Conservation (phyloP, 2,329 filamentous ascomycete genomes). For the Magnaporthales sp. region DNA sequence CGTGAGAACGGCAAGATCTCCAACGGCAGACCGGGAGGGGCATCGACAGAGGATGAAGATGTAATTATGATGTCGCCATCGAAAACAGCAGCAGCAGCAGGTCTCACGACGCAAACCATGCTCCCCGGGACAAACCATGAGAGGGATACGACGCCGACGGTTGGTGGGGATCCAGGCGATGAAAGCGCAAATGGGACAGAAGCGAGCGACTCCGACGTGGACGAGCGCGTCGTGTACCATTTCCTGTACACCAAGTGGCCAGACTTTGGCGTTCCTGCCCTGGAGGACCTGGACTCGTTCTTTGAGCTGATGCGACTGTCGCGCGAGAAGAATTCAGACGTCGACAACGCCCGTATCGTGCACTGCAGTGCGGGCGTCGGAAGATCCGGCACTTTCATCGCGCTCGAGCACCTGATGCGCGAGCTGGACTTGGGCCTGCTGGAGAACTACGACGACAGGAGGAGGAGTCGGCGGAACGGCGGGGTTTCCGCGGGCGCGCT, state of each 20-base stretch:
- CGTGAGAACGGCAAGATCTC: background rate
- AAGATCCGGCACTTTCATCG: slow-evolving; percentile 90
- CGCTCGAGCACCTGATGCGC: slow-evolving; percentile 81
- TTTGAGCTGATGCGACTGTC: slow-evolving; percentile 63
- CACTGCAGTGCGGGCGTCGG: slow-evolving; percentile 92
- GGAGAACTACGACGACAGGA: slow-evolving; percentile 29
- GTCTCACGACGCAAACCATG: background rate
- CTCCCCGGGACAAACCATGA: background rate
- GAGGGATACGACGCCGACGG: background rate
- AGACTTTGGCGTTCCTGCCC: slow-evolving; percentile 74
- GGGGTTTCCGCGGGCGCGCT: background rate
- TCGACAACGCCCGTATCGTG: slow-evolving; percentile 66
- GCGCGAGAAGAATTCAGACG: slow-evolving; percentile 43
- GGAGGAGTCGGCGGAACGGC: background rate
- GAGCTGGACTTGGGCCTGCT: slow-evolving; percentile 72
- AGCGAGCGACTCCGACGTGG: slow-evolving; percentile 20
- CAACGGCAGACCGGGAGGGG: background rate
- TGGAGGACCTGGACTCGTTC: slow-evolving; percentile 58
- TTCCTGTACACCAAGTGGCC: slow-evolving; percentile 83
- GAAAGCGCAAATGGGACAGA: slow-evolving; percentile 1
- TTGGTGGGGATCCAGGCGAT: background rate
- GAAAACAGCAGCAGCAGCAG: slow-evolving; percentile 6
- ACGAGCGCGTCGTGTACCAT: slow-evolving; percentile 66
- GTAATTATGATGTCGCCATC: slow-evolving; percentile 13
- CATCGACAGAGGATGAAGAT: slow-evolving; percentile 8